Conservation (phyloP, 805 yeast genomes). For the Yarrowia sp. region DNA sequence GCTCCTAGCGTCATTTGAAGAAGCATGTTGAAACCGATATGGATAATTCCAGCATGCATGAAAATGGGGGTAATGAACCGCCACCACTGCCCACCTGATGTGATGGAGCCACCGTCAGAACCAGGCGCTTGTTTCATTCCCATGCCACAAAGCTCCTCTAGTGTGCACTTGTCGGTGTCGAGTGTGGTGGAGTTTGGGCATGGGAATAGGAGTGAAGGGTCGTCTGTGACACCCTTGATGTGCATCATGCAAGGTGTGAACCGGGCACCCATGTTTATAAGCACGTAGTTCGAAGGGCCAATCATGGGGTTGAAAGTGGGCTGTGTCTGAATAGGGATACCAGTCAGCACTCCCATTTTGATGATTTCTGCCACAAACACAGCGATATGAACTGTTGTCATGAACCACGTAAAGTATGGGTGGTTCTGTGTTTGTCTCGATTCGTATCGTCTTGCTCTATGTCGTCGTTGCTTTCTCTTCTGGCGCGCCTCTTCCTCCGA, state of each 20-base stretch:
- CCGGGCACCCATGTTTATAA: conserved; percentile 67
- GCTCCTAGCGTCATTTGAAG: conserved; percentile 61
- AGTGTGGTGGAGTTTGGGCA: conserved; percentile 63
- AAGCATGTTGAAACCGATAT: conserved; percentile 59
- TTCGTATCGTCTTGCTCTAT: conserved; percentile 9
- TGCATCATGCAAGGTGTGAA: conserved; percentile 67
- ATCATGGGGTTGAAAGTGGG: conserved; percentile 77
- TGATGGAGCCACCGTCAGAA: conserved; percentile 38
- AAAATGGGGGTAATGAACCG: conserved; percentile 66
- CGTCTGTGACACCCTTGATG: conserved; percentile 50
- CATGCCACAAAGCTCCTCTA: conserved; percentile 60
- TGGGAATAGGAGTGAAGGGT: conserved; percentile 49
- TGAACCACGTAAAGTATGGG: conserved; percentile 36
- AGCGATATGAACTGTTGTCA: conserved; percentile 41
- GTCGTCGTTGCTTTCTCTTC: conserved; percentile 18
- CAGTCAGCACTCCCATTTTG: conserved; percentile 56
- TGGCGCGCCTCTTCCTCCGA: conserved; percentile 17
- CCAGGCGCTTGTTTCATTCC: conserved; percentile 30
- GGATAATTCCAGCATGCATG: conserved; percentile 70
- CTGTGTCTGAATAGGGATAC: conserved; percentile 60
- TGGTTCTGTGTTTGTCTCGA: conserved; percentile 19
- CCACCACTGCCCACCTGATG: conserved; percentile 55
- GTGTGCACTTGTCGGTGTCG: conserved; percentile 53
- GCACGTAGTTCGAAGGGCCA: conserved; percentile 66
- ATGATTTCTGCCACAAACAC: conserved; percentile 63